phyloP scores from a whole-genome alignment of 2,329 filamentous ascomycete species.

The Talaromyces albobiverticillius region DNA sequence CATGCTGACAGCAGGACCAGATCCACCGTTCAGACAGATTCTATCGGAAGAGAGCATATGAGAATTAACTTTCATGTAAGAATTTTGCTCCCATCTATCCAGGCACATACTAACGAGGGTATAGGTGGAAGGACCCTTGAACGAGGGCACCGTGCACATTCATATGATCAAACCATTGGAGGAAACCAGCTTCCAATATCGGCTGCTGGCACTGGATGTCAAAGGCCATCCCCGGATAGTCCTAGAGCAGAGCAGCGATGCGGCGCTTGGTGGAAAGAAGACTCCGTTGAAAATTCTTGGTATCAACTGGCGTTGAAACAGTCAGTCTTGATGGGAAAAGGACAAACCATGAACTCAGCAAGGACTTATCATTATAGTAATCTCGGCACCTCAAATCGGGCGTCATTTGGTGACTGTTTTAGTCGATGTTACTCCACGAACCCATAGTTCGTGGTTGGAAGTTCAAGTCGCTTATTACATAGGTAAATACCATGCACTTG shows the following conservation, averaged over 20 bases:
- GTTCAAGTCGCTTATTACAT: no score
- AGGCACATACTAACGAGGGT: neutral
- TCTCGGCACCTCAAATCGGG: no score
- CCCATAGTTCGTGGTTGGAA: no score
- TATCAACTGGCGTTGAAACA: slow-evolving; percentile 45
- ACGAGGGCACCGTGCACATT: slow-evolving; percentile 69
- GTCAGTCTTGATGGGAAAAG: no score
- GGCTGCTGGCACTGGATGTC: slow-evolving; percentile 76
- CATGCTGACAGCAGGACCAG: slow-evolving; percentile 36
- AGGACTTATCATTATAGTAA: no score
- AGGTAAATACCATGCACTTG: no score
- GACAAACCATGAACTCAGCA: no score
- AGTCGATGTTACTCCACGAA: no score
- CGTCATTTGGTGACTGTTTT: no score
- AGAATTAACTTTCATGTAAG: slow-evolving; percentile 79
- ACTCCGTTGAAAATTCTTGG: slow-evolving; percentile 50
- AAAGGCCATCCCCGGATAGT: slow-evolving; percentile 53
- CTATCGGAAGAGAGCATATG: slow-evolving; percentile 73
- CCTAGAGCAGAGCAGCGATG: slow-evolving; percentile 44
- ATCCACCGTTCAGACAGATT: slow-evolving; percentile 66
- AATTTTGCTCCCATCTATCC: slow-evolving; percentile 3
- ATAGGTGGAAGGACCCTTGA: slow-evolving; percentile 73
- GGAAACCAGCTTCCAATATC: slow-evolving; percentile 70
- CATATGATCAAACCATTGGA: slow-evolving; percentile 71
- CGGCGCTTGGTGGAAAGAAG: slow-evolving; percentile 33